Evolutionary conservation across 1,284 basidiomycete species (phyloP), one percentile per base, ranked within the genome.

Genomic region (Wolfiporia cocos): DNA sequence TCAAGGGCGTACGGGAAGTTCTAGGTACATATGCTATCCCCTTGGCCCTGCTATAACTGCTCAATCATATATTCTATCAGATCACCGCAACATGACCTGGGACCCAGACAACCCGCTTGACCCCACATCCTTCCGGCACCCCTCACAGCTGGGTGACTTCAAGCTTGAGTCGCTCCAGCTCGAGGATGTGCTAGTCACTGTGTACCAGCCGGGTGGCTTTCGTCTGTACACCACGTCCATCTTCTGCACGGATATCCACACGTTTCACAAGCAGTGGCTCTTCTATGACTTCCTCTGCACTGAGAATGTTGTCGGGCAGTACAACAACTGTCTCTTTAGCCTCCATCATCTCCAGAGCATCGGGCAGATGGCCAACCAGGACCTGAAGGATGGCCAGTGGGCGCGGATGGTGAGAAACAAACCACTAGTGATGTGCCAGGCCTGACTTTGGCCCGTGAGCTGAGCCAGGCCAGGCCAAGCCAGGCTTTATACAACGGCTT

Each of bases 241-340:
- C 43, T 99, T 99, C 68, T 85, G 86, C 47, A 95, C 94, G n/a
- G 84, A 88, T 51, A 78, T 98, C 30, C 76, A 78, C 11, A 77
- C 75, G 14, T 82, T 99, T 52, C 74, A 96, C 45, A 96, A 95
- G 60, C 86, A 90, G 56, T 99, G 93, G 93, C 58, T 97, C 26
- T 97, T 97, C 64, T 95, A 94, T 60, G 94, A 97, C 61, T 82
- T 93, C 53, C 65, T 94, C 43, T 81, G 79, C 35, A 94, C 95
- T 0, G 93, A 98, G 53, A 89, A 86, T 44, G 90, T 98, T 43
- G 95, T 96, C 3, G 95, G 95, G 1, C 96, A 99, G 61, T 90
- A 94, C 51, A 96, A 99, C 61, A 97, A 96, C 55, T 99, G 96
- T 57, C 61, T 99, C 12, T 97, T 97, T 69, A 97, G 93, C 57